phyloP scores from a whole-genome alignment of 176 grass and related monocot genomes.

The Cymbopogon citratus region DNA sequence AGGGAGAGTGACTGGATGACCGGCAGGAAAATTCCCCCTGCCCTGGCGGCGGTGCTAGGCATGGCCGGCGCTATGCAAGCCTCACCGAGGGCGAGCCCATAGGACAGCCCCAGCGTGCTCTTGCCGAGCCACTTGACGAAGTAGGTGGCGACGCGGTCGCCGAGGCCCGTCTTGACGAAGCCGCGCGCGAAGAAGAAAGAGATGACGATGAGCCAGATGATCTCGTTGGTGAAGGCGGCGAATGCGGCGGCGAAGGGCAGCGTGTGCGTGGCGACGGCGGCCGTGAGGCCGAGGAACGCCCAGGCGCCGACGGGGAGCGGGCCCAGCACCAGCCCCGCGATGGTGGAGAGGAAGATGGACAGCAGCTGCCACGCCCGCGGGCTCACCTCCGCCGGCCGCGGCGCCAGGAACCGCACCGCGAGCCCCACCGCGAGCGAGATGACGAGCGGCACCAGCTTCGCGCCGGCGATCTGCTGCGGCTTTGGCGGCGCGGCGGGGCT shows the following conservation, averaged over 20 bases:
- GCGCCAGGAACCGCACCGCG: constrained; percentile 55
- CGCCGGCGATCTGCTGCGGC: constrained; percentile 6
- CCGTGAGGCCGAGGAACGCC: constrained; percentile 84
- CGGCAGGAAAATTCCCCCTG: constrained; percentile 68
- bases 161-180: constrained; percentile 74
- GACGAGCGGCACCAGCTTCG: constrained; percentile 47
- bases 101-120: constrained; percentile 70
- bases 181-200: constrained; percentile 88
- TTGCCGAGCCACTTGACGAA: constrained; percentile 81
- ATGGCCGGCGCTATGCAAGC: constrained; percentile 76
- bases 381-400: constrained; percentile 48
- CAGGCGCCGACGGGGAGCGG: constrained; percentile 80
- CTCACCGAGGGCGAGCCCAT: constrained; percentile 79
- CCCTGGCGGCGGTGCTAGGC: constrained; percentile 86
- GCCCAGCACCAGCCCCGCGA: constrained; percentile 70
- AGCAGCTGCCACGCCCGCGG: constrained; percentile 84
- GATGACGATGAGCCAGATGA: constrained; percentile 93
- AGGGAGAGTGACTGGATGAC: constrained; percentile 68
- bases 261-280: constrained; percentile 58
- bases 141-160: constrained; percentile 75
- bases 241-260: constrained; percentile 73
- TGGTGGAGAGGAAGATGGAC: constrained; percentile 79
- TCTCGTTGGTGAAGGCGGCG: constrained; percentile 79
- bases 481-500: too few species aligned
- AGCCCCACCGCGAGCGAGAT: constrained; percentile 67